Percentiles rank a stretch among this genome's conserved stretches.
phyloP scores from a whole-genome alignment of 768 basidiomycete genomes.

The Leccinum barrowsii region DNA sequence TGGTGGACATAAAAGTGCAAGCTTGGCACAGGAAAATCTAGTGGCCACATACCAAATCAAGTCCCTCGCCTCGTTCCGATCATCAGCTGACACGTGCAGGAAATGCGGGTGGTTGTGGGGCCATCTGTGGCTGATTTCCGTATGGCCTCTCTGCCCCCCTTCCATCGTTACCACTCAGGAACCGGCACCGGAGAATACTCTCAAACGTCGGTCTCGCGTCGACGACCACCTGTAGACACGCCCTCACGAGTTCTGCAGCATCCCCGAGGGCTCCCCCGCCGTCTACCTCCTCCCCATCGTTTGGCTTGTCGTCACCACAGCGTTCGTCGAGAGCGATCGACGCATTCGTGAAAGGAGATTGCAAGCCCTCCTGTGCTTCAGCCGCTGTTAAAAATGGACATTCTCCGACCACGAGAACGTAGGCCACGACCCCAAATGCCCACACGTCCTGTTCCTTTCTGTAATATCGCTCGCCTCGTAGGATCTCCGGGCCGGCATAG shows the following conservation, averaged over 20 bases:
- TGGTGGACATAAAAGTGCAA: conserved; percentile 12
- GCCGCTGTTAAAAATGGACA: conserved; percentile 89
- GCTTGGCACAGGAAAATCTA: conserved; percentile 4
- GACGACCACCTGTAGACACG: conserved; percentile 79
- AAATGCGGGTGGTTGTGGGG: conserved; percentile 31
- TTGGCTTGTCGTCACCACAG: conserved; percentile 69
- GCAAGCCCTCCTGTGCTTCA: conserved; percentile 84
- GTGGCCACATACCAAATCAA: conserved; percentile 11
- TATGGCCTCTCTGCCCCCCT: conserved; percentile 51
- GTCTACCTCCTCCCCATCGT: conserved; percentile 73
- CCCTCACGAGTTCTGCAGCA: conserved; percentile 77
- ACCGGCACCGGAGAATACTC: conserved; percentile 71
- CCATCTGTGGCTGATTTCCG: conserved; percentile 22
- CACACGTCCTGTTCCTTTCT: conserved; percentile 98
- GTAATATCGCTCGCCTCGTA: conserved; percentile 90
- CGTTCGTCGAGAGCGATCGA: conserved; percentile 77
- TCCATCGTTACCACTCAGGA: conserved; percentile 73
- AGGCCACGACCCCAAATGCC: conserved; percentile 96
- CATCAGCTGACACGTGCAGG: conserved; percentile 27
- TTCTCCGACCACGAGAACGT: conserved; percentile 89
- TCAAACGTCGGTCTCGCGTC: conserved; percentile 83
- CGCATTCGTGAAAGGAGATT: conserved; percentile 71
- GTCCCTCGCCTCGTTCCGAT: conserved; percentile 6
- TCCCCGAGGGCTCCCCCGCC: conserved; percentile 83
- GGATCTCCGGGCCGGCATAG: conserved; percentile 95